These are phyloP conservation scores for Colletotrichum liriopes DNA, from an alignment of 2,329 filamentous ascomycete species.

Conservation along the genomic window DNA sequence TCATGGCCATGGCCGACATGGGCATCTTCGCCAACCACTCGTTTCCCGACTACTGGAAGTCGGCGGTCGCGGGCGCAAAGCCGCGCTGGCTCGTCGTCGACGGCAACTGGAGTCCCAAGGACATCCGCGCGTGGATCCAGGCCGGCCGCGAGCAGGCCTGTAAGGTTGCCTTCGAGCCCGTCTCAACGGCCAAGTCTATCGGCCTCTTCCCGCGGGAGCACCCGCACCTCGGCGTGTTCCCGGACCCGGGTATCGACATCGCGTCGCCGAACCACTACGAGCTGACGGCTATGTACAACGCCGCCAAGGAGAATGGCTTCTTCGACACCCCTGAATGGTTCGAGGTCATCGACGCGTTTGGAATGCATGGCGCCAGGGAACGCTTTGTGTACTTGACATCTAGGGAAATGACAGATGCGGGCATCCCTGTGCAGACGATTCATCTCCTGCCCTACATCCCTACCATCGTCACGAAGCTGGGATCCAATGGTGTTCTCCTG, in stretches of 20 bases:
- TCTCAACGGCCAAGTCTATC: constrained; percentile 84
- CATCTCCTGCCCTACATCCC: constrained; percentile 92
- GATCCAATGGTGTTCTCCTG: constrained; percentile 81
- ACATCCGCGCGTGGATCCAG: constrained; percentile 79
- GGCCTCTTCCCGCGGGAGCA: constrained; percentile 72
- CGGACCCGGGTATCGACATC: constrained; percentile 76
- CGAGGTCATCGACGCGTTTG: constrained; percentile 82
- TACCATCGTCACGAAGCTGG: constrained; percentile 87
- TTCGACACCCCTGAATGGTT: constrained; percentile 85
- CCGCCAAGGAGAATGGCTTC: constrained; percentile 76
- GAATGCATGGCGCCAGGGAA: constrained; percentile 79
- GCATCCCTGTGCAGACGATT: constrained; percentile 86
- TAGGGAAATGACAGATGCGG: constrained; percentile 79
- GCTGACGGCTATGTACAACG: constrained; percentile 82
- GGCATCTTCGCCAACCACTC: constrained; percentile 78
- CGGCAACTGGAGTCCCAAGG: constrained; percentile 83
- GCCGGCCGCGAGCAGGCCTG: constrained; percentile 70
- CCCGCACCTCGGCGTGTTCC: constrained; percentile 68
- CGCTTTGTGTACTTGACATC: constrained; percentile 80
- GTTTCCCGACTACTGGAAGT: constrained; percentile 72
- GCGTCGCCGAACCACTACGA: constrained; percentile 89
- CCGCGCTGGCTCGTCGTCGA: constrained; percentile 89
- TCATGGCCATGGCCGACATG: constrained; percentile 98
- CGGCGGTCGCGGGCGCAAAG: constrained; percentile 67
- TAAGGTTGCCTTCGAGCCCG: constrained; percentile 87